Percentiles rank a stretch among this genome's conserved stretches.
Conservation (phyloP, 106 monocot genomes). For the Iris macrosiphon region DNA sequence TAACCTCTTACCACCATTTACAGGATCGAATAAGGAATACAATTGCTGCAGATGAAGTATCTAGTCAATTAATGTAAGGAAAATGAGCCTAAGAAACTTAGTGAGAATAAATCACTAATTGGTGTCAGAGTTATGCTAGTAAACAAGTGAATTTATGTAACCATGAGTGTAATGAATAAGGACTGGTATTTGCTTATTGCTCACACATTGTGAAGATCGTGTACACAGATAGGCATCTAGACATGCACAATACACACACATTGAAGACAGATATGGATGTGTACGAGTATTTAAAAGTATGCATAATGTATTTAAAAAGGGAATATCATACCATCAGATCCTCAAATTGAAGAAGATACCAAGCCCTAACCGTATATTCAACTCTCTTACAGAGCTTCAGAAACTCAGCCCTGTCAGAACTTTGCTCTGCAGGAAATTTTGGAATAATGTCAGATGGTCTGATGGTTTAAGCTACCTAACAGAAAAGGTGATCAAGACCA, state of each 20-base stretch:
- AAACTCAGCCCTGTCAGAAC: slow-evolving; percentile 37
- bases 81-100: neutral
- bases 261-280: too few species aligned
- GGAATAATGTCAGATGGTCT: too few species aligned
- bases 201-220: neutral
- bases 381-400: slow-evolving; percentile 56
- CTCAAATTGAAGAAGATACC: slow-evolving; percentile 67
- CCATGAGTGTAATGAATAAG: too few species aligned
- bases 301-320: neutral
- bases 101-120: neutral
- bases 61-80: too few species aligned
- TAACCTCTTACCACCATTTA: slow-evolving; percentile 25
- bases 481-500: slow-evolving; percentile 3
- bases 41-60: slow-evolving; percentile 51
- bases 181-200: too few species aligned
- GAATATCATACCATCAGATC: slow-evolving; percentile 59
- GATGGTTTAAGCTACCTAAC: too few species aligned
- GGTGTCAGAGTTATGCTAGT: too few species aligned
- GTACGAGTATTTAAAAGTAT: too few species aligned
- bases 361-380: slow-evolving; percentile 55
- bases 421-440: slow-evolving; percentile 26
- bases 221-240: neutral
- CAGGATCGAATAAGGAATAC: slow-evolving; percentile 50
- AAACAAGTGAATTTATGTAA: too few species aligned
- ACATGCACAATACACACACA: too few species aligned